These are phyloP conservation scores for Dactylellina haptotyla DNA, from an alignment of 2,329 filamentous ascomycete species.

Conservation along the genomic window DNA sequence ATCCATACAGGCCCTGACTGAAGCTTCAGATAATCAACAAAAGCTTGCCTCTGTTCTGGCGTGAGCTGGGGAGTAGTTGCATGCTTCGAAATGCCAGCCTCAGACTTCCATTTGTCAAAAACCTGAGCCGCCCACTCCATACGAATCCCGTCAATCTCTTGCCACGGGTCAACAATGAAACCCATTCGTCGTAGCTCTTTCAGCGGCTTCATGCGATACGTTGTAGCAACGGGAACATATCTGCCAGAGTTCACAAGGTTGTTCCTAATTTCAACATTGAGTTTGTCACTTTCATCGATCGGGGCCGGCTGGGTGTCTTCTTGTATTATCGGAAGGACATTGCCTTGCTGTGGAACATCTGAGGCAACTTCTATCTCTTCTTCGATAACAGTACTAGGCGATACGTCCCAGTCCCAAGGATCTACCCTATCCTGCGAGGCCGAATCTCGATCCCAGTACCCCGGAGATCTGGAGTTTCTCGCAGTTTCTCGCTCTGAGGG, in stretches of 20 bases:
- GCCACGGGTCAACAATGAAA: background rate
- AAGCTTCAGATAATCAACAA: background rate
- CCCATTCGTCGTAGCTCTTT: background rate
- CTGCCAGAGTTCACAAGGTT: background rate
- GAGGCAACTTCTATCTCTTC: background rate
- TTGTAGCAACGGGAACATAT: background rate
- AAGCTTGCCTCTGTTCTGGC: background rate
- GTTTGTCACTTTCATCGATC: too few relatives aligned
- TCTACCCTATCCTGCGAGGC: background rate
- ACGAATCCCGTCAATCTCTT: background rate
- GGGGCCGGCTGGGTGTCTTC: too few relatives aligned
- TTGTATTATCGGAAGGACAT: too few relatives aligned
- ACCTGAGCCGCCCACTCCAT: background rate
- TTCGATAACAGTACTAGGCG: too few relatives aligned
- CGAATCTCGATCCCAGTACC: too few relatives aligned
- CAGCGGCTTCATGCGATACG: background rate
- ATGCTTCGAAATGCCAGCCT: background rate
- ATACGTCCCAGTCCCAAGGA: too few relatives aligned
- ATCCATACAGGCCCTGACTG: background rate
- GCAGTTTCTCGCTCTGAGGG: too few relatives aligned
- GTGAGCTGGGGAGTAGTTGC: background rate
- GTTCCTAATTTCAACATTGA: too few relatives aligned
- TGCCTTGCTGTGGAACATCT: too few relatives aligned
- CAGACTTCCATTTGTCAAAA: background rate
- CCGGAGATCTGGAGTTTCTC: too few relatives aligned